Evolutionary conservation across 2,329 filamentous ascomycete genomes (phyloP), one percentile per base, ranked within the genome.

Genomic region (Pseudocercospora macadamiae): DNA sequence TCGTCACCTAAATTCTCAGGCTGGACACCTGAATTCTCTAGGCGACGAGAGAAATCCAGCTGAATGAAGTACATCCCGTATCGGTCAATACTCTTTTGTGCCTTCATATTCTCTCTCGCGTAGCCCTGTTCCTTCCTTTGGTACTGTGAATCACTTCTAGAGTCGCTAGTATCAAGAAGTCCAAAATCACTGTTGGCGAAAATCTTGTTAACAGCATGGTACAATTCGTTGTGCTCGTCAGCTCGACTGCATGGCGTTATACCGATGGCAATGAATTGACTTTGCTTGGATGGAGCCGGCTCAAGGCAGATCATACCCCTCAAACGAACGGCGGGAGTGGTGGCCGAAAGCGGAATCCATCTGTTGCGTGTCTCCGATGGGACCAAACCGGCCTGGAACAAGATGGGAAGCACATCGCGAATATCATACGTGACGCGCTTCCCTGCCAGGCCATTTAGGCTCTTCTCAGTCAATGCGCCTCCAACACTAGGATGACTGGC

Each of bases 11-110:
- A 36, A 9, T 52, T 19, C 7, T 51, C 51, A 18, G 53, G 37
- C 5, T 51, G 39, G 30, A 47, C 23, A 73, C 14, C 7, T 3
- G 21, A 14, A 12, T 18, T 26, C 23, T 10, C 28, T 2, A 8
- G 9, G 26, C 26, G 18, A n/a, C 55, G 60, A 51, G 14, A 54
- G 9, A 68, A 55, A 23, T 44, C 55, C 2, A 72, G 83, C 25
- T 85, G 85, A n/a, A 97, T 76, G 66, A 87, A 89, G 68, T 96
- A 97, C 87, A 93, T 93, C 0, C 93, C 92, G 86, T 91, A 95
- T 51, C 86, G 83, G 68, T 97, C 91, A 8, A 93, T 78, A 0
- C 86, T 82, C 70, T 90, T 93, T 42, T 79, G 81, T 10, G 75
- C 66, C 6, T 80, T 85, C 34, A 83, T 65, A 58, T 86, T 83